Conservation (phyloP, 2,329 filamentous ascomycete species). For the Cordyceps tenuipes region DNA sequence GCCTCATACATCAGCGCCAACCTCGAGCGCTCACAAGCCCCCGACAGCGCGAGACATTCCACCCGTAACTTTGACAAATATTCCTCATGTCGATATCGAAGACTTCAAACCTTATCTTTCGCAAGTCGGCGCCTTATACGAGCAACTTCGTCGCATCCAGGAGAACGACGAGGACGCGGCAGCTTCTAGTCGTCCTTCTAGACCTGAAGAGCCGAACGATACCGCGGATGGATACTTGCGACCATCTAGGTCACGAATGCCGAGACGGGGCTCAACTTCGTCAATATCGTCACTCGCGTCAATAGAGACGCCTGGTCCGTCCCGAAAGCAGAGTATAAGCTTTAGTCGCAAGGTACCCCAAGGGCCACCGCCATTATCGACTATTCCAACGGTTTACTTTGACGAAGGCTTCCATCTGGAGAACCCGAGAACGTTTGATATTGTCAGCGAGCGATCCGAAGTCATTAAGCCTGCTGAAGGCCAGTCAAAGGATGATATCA, state of each 20-base stretch:
- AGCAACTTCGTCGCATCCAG: constrained; percentile 78
- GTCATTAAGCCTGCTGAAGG: constrained; percentile 63
- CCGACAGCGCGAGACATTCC: constrained; percentile 87
- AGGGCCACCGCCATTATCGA: constrained; percentile 77
- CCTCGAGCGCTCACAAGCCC: constrained; percentile 66
- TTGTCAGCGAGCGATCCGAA: constrained; percentile 92
- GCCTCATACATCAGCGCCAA: constrained; percentile 64
- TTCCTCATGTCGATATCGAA: constrained; percentile 68
- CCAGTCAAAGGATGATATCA: constrained; percentile 42
- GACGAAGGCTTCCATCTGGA: constrained; percentile 92
- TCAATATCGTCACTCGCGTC: constrained; percentile 44
- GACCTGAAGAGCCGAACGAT: constrained; percentile 34
- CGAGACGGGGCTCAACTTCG: constrained; percentile 29
- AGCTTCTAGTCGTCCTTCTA: constrained; percentile 32
- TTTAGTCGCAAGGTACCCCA: constrained; percentile 54
- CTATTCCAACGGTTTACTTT: constrained; percentile 88
- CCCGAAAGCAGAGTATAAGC: constrained; percentile 38
- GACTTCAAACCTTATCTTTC: constrained; percentile 78
- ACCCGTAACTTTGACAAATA: constrained; percentile 83
- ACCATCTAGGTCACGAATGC: constrained; percentile 25
- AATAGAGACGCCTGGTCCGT: constrained; percentile 35
- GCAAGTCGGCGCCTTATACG: constrained; percentile 80
- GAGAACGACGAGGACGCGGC: constrained; percentile 60
- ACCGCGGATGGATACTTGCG: constrained; percentile 38
- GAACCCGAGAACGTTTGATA: constrained; percentile 91